These are phyloP conservation scores for Colletotrichum lentis DNA, from an alignment of 2,329 filamentous ascomycete genomes.

Conservation along the genomic window DNA sequence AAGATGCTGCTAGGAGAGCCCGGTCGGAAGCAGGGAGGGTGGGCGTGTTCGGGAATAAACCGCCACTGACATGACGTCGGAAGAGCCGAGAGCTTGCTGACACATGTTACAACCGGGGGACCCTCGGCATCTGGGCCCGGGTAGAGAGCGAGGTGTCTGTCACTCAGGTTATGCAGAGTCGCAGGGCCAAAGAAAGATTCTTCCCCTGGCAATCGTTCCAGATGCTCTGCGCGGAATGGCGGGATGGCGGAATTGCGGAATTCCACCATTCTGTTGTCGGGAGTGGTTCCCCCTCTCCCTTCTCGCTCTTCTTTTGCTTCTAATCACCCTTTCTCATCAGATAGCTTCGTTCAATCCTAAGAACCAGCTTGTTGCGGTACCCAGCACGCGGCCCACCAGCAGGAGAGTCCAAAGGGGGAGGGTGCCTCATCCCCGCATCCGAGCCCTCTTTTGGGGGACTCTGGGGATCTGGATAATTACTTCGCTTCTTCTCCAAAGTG, in stretches of 20 bases:
- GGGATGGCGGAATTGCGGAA: background rate
- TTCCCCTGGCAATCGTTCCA: no score
- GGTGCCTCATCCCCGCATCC: background rate
- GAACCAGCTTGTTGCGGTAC: background rate
- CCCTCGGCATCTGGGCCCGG: constrained; percentile 24
- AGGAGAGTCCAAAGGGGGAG: background rate
- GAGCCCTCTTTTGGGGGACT: background rate
- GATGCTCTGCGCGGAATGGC: no score
- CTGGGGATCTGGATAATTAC: background rate
- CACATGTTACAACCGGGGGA: constrained; percentile 13
- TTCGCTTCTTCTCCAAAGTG: constrained; percentile 14
- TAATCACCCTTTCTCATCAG: no score
- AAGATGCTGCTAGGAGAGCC: background rate
- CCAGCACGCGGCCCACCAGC: background rate
- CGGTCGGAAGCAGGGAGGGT: background rate
- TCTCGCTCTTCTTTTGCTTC: background rate
- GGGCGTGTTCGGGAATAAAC: constrained; percentile 18
- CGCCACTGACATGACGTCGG: constrained; percentile 18
- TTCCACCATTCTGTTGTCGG: background rate
- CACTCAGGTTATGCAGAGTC: background rate
- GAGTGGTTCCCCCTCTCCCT: background rate
- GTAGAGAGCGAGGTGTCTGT: background rate
- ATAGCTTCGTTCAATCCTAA: no score
- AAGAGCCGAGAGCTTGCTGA: constrained; percentile 5
- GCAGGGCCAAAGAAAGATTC: background rate